Evolutionary conservation across 345 rosid genomes (phyloP).

Genomic region (Citropsis articulata): DNA sequence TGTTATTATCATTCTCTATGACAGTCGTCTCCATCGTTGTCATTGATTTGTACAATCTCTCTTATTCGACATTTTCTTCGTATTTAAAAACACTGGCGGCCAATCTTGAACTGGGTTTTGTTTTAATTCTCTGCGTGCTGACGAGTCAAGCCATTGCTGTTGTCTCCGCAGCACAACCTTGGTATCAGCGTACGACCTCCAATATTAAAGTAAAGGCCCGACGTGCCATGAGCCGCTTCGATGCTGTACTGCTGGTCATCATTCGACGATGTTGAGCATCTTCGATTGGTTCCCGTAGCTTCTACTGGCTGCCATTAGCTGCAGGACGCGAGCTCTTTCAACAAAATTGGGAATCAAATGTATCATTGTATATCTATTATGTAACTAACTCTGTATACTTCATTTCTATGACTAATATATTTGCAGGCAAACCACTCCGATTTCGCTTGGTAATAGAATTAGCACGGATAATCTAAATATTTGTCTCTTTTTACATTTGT

Average conservation of each 20-base stretch:
- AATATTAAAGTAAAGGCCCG: slow-evolving; percentile 8
- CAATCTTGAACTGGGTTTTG: slow-evolving; percentile 30
- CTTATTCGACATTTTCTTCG: slow-evolving; percentile 5
- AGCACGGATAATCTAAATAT: too few species aligned
- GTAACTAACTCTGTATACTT: too few species aligned
- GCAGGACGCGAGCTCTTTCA: too few species aligned
- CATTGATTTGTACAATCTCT: slow-evolving; percentile 15
- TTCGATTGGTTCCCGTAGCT: too few species aligned
- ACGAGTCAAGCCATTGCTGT: neutral
- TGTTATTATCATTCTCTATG: slow-evolving; percentile 22
- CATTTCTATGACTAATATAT: too few species aligned
- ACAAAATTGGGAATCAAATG: too few species aligned
- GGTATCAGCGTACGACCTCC: neutral
- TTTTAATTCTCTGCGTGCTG: slow-evolving; percentile 20
- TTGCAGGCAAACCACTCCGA: too few species aligned
- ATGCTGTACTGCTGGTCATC: slow-evolving; percentile 3
- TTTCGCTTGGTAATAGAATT: too few species aligned
- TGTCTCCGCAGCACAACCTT: slow-evolving; percentile 11
- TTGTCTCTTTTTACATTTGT: too few species aligned
- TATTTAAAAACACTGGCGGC: slow-evolving; percentile 8
- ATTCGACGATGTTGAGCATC: neutral
- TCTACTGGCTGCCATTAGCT: too few species aligned
- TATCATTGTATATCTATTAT: too few species aligned
- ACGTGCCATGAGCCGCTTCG: neutral
- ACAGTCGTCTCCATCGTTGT: slow-evolving; percentile 23